Base-by-base conservation (phyloP, 805 yeast species). In the Ogataea zsoltii region DNA sequence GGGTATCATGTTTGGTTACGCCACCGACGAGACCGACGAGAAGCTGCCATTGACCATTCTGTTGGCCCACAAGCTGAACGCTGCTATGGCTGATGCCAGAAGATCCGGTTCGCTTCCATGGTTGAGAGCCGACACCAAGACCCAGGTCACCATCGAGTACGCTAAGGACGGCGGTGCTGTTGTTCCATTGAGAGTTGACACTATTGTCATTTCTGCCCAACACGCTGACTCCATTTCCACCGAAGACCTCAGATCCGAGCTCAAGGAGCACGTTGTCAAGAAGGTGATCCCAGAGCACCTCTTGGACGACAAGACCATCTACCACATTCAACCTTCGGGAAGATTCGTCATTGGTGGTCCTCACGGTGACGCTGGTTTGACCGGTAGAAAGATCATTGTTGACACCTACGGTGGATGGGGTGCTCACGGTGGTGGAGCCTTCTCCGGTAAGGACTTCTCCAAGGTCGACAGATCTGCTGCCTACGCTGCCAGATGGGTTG, bases 381-480 rank as follows among this genome's bases (percentile, higher is more conserved):
- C 99, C 60, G 99, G 99, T 74, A 89, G 99, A 80, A 94, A 94
- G 81, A 94, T 94, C 74, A 94, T 94, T 66, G 99, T 94, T 69
- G 99, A 94, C 75, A 96, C 99, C 57, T 94, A 94, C 78, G 99
- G 99, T 79, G 99, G 99, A 67, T 95, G 99, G 95, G 97, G 99
- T 76, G 98, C 99, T 67, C 99, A 94, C 81, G 99, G 99, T 77
- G 99, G 99, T 81, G 99, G 99, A 81, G 99, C 99, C 56, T 94
- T 94, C 90, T 87, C 96, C 56, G 99, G 99, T 75, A 94, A 94
- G 82, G 99, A 94, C 76, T 94, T 88, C 88, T 89, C 97, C 71
- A 94, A 94, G 82, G 99, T 94, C 67, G 99, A 94, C 75, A 88
- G 99, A 79, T 92, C 98, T 56, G 99, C 99, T 69, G 99, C 99